Evolutionary conservation across 2,329 filamentous ascomycete species (phyloP).

Genomic region (Paramyrothecium sp.): DNA sequence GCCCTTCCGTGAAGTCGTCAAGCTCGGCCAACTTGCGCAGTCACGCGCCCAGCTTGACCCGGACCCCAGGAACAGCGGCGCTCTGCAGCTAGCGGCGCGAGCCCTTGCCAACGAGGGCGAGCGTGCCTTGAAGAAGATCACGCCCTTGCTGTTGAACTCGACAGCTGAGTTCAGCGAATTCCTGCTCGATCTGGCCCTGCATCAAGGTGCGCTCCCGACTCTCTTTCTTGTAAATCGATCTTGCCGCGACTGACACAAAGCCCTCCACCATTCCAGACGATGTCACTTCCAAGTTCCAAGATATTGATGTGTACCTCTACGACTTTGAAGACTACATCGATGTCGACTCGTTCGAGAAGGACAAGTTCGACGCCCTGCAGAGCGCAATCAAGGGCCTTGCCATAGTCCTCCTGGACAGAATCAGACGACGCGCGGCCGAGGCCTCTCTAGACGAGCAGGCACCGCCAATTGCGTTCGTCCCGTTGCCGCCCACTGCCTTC

Average conservation of each 20-base stretch:
- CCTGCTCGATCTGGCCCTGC: constrained; percentile 25
- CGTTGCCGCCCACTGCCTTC: constrained; percentile 1
- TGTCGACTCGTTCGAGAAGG: constrained; percentile 31
- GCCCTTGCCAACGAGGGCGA: constrained; percentile 34
- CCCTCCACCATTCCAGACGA: neutral
- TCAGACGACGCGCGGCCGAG: constrained; percentile 23
- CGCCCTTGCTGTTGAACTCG: constrained; percentile 18
- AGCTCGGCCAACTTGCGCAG: constrained; percentile 33
- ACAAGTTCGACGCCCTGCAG: constrained; percentile 35
- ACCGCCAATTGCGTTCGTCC: neutral
- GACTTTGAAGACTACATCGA: constrained; percentile 43
- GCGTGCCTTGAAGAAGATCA: constrained; percentile 32
- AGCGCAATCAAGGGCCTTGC: constrained; percentile 21
- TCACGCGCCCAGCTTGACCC: constrained; percentile 26
- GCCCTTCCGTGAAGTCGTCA: constrained; percentile 38
- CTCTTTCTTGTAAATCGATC: too few species aligned
- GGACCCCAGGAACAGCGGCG: constrained; percentile 14
- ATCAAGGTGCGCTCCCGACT: constrained; percentile 25
- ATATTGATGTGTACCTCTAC: constrained; percentile 38
- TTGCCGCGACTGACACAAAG: too few species aligned
- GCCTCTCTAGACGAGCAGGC: constrained; percentile 1
- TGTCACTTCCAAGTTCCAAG: constrained; percentile 14
- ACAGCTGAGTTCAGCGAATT: constrained; percentile 10
- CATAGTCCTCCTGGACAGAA: constrained; percentile 16
- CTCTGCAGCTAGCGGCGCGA: constrained; percentile 31